Evolutionary conservation across 768 basidiomycete genomes (phyloP), one percentile per base, ranked within the genome.

Genomic region (Leucocoprinus birnbaumii): DNA sequence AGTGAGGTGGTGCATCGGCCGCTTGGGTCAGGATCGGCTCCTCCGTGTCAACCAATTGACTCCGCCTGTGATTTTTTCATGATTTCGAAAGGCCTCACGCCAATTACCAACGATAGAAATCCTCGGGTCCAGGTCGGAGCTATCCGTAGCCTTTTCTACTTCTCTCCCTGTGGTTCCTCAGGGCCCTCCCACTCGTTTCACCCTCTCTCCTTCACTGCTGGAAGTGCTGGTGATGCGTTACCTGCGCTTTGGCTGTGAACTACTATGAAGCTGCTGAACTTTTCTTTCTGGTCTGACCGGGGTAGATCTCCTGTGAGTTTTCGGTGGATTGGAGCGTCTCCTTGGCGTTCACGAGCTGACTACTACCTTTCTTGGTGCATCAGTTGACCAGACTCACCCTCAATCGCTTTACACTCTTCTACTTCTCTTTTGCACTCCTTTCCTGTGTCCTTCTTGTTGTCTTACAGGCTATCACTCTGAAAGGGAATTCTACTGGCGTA

Each of bases 381-480:
- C 47, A 83, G 82, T 78, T 75, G 58, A 64, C 73, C 27, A 72
- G 78, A 56, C 69, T 80, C 48, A 82, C 78, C 6, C 61, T 79
- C 34, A 79, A 76, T n/a, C 76, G 71, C 9, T 74, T 72, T 62
- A 82, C 80, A 31, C 69, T 74, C 3, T 58, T 71, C 34, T 84
- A 80, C 63, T 78, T 80, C 61, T 64, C 75, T 38, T 66, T 82
- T 54, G 73, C 78, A 25, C 58, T 83, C 43, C 43, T 71, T 24
- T 71, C 70, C 51, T 78, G 73, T 55, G 50, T 75, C 40, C 63
- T 70, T 22, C 74, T 82, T 48, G 70, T 67, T 53, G 60, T 67
- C 11, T 60, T 81, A 9, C 80, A 81, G 58, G 66, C 65, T 13
- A 46, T 73, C 22, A 64, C 74, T 2, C 73, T 75, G 42, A 56